Evolutionary conservation across 129 eudicot genomes (phyloP).

Genomic region (Chrysanthemum makinoi): DNA sequence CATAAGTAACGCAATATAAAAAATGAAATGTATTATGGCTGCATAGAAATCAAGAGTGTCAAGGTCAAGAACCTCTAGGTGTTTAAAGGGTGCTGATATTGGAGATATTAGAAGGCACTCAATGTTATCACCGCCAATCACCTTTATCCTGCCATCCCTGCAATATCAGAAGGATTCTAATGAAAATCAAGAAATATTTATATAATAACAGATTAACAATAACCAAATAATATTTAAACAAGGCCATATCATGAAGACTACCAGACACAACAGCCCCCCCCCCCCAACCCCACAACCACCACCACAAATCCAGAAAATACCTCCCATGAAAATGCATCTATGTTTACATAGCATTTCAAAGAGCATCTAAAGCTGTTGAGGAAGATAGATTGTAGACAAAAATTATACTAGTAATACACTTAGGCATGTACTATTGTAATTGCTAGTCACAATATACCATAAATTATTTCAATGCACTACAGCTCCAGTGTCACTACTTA

Average conservation of each 20-base stretch:
- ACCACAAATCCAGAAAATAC: not conserved
- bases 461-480: not conserved
- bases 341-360: not conserved
- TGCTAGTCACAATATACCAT: not conserved
- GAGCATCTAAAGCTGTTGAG: not conserved
- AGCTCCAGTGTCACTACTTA: not conserved
- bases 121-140: conserved; percentile 65
- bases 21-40: conserved; percentile 16
- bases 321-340: not conserved
- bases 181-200: conserved; percentile 7
- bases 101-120: conserved; percentile 60
- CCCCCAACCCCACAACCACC: not conserved
- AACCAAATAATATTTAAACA: not conserved
- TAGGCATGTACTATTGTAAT: not conserved
- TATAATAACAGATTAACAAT: conserved; percentile 5
- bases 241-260: not conserved
- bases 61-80: conserved; percentile 49
- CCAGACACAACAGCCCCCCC: not conserved
- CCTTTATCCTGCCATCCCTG: conserved; percentile 66
- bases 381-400: not conserved
- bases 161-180: conserved; percentile 18
- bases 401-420: not conserved
- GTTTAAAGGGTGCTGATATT: conserved; percentile 42
- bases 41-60: conserved; percentile 22
- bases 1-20: conserved; percentile 5